These are phyloP conservation scores for Pythium apleroticum DNA, from an alignment of 352 stramenopile genomes.

Conservation along the genomic window DNA sequence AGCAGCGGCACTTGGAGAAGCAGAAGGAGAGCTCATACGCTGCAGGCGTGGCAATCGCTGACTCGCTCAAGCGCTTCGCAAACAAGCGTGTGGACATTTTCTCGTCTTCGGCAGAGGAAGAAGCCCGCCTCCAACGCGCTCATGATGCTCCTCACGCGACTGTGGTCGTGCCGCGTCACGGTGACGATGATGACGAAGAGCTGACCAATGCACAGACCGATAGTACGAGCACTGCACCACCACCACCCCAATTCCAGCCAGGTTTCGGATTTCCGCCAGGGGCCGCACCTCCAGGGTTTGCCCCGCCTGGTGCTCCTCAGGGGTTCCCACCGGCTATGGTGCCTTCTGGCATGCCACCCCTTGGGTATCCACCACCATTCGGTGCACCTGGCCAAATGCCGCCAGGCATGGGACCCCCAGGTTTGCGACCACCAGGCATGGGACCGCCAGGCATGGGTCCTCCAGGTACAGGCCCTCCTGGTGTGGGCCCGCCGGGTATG, in stretches of 20 bases:
- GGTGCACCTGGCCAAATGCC: slow-evolving; percentile 5
- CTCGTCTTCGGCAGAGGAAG: slow-evolving; percentile 85
- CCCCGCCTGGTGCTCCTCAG: slow-evolving; percentile 4
- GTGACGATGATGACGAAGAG: slow-evolving; percentile 35
- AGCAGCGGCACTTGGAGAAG: slow-evolving; percentile 94
- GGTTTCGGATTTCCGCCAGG: slow-evolving; percentile 9
- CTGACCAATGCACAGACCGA: neutral
- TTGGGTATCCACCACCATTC: slow-evolving; percentile 13
- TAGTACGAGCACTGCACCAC: neutral
- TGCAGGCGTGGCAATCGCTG: slow-evolving; percentile 92
- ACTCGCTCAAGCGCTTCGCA: slow-evolving; percentile 93
- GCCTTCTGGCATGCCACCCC: slow-evolving; percentile 28
- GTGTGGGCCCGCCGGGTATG: slow-evolving; percentile 32
- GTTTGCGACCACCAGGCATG: slow-evolving; percentile 18
- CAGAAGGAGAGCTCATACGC: slow-evolving; percentile 96
- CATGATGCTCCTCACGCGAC: slow-evolving; percentile 34
- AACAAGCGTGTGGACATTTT: slow-evolving; percentile 94
- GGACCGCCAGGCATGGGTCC: slow-evolving; percentile 2
- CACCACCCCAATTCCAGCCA: slow-evolving; percentile 17
- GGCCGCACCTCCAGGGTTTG: slow-evolving; percentile 11
- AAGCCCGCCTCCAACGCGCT: slow-evolving; percentile 53
- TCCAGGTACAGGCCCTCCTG: slow-evolving; percentile 23
- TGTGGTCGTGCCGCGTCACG: neutral
- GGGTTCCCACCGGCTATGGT: slow-evolving; percentile 24
- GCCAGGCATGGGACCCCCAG: slow-evolving; percentile 28